Conservation (phyloP, 805 yeast species). For the Cyberlindnera nakhonratchasimensis region DNA sequence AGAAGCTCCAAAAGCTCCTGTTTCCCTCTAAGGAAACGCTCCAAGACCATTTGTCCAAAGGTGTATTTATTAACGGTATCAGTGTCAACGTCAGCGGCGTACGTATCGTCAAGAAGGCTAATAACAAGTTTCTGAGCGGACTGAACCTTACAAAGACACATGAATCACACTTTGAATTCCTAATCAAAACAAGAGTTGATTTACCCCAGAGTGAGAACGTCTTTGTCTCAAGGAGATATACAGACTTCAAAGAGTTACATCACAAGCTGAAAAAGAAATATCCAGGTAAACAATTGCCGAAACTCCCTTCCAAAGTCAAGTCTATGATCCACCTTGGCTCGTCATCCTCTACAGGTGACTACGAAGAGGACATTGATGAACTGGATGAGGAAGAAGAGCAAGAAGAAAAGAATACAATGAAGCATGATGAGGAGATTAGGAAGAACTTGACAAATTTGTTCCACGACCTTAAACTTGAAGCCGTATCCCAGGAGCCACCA, state of each 20-base stretch:
- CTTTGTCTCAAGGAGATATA: constrained; percentile 55
- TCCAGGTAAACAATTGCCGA: constrained; percentile 67
- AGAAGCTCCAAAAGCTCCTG: constrained; percentile 32
- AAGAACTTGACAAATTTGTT: constrained; percentile 20
- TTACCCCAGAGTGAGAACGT: constrained; percentile 20
- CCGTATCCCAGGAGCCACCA: constrained; percentile 3
- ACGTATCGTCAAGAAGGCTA: constrained; percentile 31
- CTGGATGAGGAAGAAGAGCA: constrained; percentile 19
- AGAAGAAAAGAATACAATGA: constrained; percentile 14
- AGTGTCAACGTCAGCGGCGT: constrained; percentile 71
- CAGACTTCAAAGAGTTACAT: constrained; percentile 62
- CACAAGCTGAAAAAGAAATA: constrained; percentile 47
- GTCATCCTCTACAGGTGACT: constrained; percentile 8
- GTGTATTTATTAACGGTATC: constrained; percentile 47
- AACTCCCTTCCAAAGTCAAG: constrained; percentile 54
- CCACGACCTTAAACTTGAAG: constrained; percentile 14
- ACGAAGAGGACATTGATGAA: constrained; percentile 21
- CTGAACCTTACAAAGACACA: constrained; percentile 18
- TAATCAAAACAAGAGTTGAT: constrained; percentile 23
- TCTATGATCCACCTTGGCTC: constrained; percentile 31
- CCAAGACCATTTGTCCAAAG: constrained; percentile 31
- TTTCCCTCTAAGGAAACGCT: constrained; percentile 41
- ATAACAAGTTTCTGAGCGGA: constrained; percentile 26
- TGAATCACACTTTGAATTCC: constrained; percentile 26
- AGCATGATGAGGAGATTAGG: constrained; percentile 23